Evolutionary conservation across 1,284 basidiomycete species (phyloP).

Genomic region (Sphaerobolus stellatus): DNA sequence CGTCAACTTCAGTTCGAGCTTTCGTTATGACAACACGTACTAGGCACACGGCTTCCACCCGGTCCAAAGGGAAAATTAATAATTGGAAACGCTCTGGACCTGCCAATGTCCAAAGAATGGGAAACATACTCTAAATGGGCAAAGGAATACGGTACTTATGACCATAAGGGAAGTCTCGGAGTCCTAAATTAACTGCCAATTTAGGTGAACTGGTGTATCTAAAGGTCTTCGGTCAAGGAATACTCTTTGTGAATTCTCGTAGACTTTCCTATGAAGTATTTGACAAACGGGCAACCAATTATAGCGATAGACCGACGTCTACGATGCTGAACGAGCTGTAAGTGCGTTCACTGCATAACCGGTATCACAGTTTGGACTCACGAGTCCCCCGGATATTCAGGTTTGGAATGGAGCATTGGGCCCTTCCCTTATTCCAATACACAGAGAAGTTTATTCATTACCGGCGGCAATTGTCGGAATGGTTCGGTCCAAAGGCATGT

Average conservation of each 20-base stretch:
- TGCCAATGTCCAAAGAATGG: constrained; percentile 18
- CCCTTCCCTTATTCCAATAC: too few relatives aligned
- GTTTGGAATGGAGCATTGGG: too few relatives aligned
- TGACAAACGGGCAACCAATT: constrained; percentile 10
- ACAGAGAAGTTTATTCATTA: too few relatives aligned
- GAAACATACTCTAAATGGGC: constrained; percentile 18
- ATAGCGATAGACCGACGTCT: not conserved
- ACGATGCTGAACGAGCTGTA: not conserved
- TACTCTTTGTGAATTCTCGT: constrained; percentile 11
- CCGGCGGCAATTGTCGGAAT: too few relatives aligned
- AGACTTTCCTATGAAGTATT: constrained; percentile 11
- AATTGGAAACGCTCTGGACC: constrained; percentile 22
- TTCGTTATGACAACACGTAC: too few relatives aligned
- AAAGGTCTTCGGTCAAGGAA: constrained; percentile 3
- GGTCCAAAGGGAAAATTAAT: constrained; percentile 12
- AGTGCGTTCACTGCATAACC: not conserved
- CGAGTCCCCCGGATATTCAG: too few relatives aligned
- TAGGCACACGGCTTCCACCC: not conserved
- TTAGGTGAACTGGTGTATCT: constrained; percentile 13
- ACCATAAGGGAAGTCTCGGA: not conserved
- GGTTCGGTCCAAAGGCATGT: too few relatives aligned
- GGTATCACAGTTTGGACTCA: too few relatives aligned
- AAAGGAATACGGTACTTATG: constrained; percentile 19
- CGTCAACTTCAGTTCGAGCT: too few relatives aligned
- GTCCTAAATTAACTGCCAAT: not conserved